Base-by-base conservation (phyloP, 1,284 basidiomycete species). In the Coniferiporia weirii region DNA sequence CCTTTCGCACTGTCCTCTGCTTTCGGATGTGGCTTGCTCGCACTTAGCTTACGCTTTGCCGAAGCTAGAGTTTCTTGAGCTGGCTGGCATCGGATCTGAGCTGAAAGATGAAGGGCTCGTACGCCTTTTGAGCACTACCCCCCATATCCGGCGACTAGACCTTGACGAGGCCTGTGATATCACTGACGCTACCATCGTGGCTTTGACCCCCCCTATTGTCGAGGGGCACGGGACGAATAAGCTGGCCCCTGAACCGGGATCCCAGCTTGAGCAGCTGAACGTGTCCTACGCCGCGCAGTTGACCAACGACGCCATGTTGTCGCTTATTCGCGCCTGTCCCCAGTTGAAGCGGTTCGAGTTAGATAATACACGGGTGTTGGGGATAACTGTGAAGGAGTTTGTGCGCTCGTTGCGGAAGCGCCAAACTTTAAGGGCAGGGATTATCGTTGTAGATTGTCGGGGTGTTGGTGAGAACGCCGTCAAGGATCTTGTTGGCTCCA, bases 151-250 rank as follows among this genome's bases (percentile, higher is more conserved):
- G 54, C 83, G 81, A 55, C 72, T 98, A 47, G 95, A 98, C 69
- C 73, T 98, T 35, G 95, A 97, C 69, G 88, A 91, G 62, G 91
- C 91, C 2, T 74, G 72, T 13, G 82, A 87, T 22, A 83, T 96
- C 54, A 87, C 82, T 1, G 93, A 97, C 70, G 74, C 75, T 0
- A 79, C 94, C 13, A 69, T 97, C 19, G 72, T 75, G 13, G 76
- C 77, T 1, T 73, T 96, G 47, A 91, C 88, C 0, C 89, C 89
- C 19, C 56, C 4, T 63, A 63, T 51, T 27, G 3, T 36, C 53
- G 9, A 47, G 32, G 36, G 60, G 49, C 32, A 58, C 32, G 44
- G 61, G 1, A 54, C 48, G 12, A 36, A 65, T 64, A 36, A 27
- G 35, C 20, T 54, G n/a, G 54, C 48, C 15, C 59, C 59, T 13